Conservation (phyloP, 2,329 filamentous ascomycete genomes). For the Fusarium bulbicola region DNA sequence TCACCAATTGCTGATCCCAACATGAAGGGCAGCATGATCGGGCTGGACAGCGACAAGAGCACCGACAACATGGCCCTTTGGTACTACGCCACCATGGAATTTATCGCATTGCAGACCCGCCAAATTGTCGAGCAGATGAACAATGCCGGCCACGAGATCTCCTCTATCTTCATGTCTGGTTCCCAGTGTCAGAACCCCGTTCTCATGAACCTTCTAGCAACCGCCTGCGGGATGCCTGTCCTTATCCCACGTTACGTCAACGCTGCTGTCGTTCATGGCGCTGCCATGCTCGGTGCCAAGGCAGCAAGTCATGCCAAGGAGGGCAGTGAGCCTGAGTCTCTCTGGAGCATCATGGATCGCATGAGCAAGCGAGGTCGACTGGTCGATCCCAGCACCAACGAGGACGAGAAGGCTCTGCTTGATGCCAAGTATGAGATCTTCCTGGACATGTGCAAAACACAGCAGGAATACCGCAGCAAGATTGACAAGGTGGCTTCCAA, state of each 20-base stretch:
- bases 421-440: constrained; percentile 96
- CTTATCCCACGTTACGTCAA: constrained; percentile 93
- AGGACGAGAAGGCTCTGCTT: constrained; percentile 79
- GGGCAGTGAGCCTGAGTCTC: constrained; percentile 76
- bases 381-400: constrained; percentile 77
- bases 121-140: constrained; percentile 98
- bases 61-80: constrained; percentile 87
- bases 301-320: constrained; percentile 84
- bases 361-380: constrained; percentile 94
- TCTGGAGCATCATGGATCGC: constrained; percentile 98
- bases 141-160: constrained; percentile 83
- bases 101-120: constrained; percentile 95
- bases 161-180: constrained; percentile 97
- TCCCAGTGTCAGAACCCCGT: constrained; percentile 97
- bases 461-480: constrained; percentile 81
- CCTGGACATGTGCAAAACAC: constrained; percentile 87
- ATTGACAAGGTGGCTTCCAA: constrained; percentile 70
- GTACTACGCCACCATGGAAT: constrained; percentile 98
- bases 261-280: constrained; percentile 96
- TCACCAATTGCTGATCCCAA: constrained; percentile 91
- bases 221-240: constrained; percentile 90
- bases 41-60: constrained; percentile 85
- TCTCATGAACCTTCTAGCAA: constrained; percentile 90
- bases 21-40: constrained; percentile 92
- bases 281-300: constrained; percentile 97